Evolutionary conservation across 1,284 basidiomycete genomes (phyloP).

Genomic region (Papiliotrema fonsecae): DNA sequence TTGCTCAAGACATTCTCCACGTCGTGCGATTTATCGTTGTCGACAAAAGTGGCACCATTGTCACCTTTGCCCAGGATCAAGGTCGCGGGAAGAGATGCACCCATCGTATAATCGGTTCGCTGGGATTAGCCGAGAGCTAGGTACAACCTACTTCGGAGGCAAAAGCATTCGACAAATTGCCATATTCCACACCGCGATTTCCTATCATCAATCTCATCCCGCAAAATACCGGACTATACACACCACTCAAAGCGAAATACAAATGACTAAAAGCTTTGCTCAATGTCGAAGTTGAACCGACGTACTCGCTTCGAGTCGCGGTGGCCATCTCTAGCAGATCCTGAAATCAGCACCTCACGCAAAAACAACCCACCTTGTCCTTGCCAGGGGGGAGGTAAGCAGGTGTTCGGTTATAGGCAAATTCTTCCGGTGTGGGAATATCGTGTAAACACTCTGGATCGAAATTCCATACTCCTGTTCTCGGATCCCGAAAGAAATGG

Average conservation of each 20-base stretch:
- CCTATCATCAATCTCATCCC: conserved; percentile 25
- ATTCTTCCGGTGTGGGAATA: conserved; percentile 77
- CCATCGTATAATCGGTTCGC: conserved; percentile 66
- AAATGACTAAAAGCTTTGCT: conserved; percentile 79
- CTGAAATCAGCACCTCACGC: conserved; percentile 40
- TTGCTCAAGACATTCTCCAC: conserved; percentile 70
- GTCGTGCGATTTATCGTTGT: conserved; percentile 59
- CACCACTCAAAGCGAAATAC: conserved; percentile 67
- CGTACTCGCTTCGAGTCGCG: conserved; percentile 56
- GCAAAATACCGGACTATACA: conserved; percentile 2
- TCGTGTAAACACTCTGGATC: conserved; percentile 58
- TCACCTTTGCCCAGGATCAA: conserved; percentile 60
- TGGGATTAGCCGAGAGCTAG: conserved; percentile 33
- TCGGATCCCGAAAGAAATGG: conserved; percentile 81
- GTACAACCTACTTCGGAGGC: conserved; percentile 55
- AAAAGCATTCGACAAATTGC: conserved; percentile 59
- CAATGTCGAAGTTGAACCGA: conserved; percentile 89
- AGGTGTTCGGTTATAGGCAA: conserved; percentile 77
- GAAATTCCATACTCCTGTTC: conserved; percentile 84
- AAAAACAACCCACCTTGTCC: conserved; percentile 57
- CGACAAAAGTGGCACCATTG: conserved; percentile 68
- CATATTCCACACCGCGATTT: conserved; percentile 60
- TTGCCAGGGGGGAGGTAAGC: conserved; percentile 75
- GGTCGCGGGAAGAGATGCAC: conserved; percentile 72
- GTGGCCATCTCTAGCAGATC: conserved; percentile 64